phyloP scores from a whole-genome alignment of 441 rosid genomes.

The Bocquillonia castaneifolia region DNA sequence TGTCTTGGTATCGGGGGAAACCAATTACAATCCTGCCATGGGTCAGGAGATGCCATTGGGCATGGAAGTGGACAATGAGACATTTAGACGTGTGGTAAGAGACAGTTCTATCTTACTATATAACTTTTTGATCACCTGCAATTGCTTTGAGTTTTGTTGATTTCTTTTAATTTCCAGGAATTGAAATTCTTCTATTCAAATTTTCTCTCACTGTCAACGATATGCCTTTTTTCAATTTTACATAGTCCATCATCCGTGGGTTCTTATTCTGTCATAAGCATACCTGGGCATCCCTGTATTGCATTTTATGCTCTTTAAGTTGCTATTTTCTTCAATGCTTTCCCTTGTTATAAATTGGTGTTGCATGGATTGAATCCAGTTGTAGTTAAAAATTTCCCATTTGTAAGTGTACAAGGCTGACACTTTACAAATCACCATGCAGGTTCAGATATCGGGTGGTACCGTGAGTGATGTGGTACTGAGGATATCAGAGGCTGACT shows the following conservation, averaged over 20 bases:
- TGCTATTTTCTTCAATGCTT: not conserved
- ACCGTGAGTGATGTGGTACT: conserved; percentile 39
- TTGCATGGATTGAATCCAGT: not conserved
- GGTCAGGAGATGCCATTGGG: conserved; percentile 36
- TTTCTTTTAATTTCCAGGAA: not conserved
- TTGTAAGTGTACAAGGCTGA: not conserved
- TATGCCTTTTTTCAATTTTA: too few relatives aligned
- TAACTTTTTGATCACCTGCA: not conserved
- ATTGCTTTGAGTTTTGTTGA: not conserved
- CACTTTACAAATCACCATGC: conserved; percentile 12
- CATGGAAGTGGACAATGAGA: conserved; percentile 64
- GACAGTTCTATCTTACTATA: conserved; percentile 7
- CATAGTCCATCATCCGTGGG: not conserved
- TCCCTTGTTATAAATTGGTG: not conserved
- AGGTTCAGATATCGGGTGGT: conserved; percentile 34
- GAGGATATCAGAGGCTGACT: conserved; percentile 41
- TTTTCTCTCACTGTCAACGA: not conserved
- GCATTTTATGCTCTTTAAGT: not conserved
- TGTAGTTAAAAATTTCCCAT: not conserved
- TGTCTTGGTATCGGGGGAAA: conserved; percentile 38
- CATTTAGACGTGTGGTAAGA: conserved; percentile 28
- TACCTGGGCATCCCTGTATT: not conserved
- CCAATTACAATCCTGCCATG: conserved; percentile 38
- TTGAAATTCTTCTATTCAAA: not conserved
- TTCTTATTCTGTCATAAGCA: not conserved